Base-by-base conservation (phyloP, 371 early-diverging fungal genomes). In the Rhizomucor miehei region DNA sequence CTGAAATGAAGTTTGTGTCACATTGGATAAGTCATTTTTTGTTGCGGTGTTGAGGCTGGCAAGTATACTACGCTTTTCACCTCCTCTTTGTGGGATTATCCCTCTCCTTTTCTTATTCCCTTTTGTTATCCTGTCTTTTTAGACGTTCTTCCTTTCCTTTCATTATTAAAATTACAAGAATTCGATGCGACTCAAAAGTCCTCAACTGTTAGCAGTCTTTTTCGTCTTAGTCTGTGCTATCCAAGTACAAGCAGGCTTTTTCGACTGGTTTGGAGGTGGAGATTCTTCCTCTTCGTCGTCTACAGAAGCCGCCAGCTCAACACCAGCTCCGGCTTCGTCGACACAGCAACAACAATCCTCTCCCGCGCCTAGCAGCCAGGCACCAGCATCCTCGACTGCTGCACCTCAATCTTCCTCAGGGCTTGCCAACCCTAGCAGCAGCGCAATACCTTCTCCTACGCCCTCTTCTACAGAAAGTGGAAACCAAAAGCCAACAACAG, bases 191-290 rank as follows among this genome's bases (percentile, higher is more conserved):
- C 48, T 34, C 49, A 52, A 20, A 52, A 47, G 37, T 14, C 34
- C 46, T 8, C 50, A 57, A 17, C 20, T 51, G 60, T 44, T 59
- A 50, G 44, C 54, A 12, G 40, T 48, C 8, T 48, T 51, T 29
- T 21, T 54, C 21, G 12, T 62, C 21, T 48, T 45, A 13, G 43
- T 62, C 12, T 25, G 56, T 5, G 52, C 62, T 9, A 45, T 37
- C n/a, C 40, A 52, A n/a, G 48, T 37, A 9, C 52, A 62, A 38
- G 62, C 53, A 10, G 41, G 60, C 13, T 16, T 59, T 39, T 47
- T 55, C 12, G 55, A 37, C 13, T 35, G 44, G 19, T 46, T 52
- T 48, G 50, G 54, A 6, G 54, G 53, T 20, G 50, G 48, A 16
- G 23, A 38, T 1, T 43, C 51, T 5, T 17, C 36, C 2, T 34